Evolutionary conservation across 2,329 filamentous ascomycete genomes (phyloP).

Genomic region (Ophiostoma himal-ulmi): DNA sequence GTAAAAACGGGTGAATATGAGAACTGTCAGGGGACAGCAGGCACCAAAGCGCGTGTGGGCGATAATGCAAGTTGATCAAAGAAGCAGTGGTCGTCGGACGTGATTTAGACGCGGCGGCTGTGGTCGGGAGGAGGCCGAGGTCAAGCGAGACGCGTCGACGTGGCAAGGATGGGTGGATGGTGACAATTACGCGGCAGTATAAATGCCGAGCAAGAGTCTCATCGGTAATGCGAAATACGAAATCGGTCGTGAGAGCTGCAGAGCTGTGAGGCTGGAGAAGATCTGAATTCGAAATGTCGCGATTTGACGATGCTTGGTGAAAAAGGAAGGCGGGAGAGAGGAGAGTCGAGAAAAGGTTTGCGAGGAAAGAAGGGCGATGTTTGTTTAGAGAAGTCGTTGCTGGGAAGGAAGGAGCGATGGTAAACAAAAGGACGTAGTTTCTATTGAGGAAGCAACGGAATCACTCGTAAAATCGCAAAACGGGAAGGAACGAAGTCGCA

Average conservation of each 20-base stretch:
- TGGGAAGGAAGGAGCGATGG: not conserved
- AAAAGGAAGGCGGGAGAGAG: not conserved
- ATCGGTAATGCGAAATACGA: not conserved
- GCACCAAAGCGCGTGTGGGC: not conserved
- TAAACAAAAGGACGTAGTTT: not conserved
- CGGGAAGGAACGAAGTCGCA: not conserved
- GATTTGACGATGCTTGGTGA: not conserved
- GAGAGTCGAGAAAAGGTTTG: not conserved
- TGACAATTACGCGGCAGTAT: not conserved
- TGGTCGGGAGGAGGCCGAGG: not conserved
- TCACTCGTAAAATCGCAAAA: not conserved
- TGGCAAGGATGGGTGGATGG: not conserved
- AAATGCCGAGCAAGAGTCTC: not conserved
- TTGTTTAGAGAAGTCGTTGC: not conserved
- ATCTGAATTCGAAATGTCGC: not conserved
- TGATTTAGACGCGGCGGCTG: not conserved
- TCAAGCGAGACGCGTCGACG: not conserved
- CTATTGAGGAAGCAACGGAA: constrained; percentile 1
- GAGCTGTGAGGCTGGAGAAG: not conserved
- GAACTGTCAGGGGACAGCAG: not conserved
- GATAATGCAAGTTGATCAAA: not conserved
- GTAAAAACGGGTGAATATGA: not conserved
- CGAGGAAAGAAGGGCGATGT: not conserved
- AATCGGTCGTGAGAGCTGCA: not conserved
- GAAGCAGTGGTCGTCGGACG: not conserved